Conservation (phyloP, 495 filamentous ascomycete species). For the Chlorociboria aeruginascens region DNA sequence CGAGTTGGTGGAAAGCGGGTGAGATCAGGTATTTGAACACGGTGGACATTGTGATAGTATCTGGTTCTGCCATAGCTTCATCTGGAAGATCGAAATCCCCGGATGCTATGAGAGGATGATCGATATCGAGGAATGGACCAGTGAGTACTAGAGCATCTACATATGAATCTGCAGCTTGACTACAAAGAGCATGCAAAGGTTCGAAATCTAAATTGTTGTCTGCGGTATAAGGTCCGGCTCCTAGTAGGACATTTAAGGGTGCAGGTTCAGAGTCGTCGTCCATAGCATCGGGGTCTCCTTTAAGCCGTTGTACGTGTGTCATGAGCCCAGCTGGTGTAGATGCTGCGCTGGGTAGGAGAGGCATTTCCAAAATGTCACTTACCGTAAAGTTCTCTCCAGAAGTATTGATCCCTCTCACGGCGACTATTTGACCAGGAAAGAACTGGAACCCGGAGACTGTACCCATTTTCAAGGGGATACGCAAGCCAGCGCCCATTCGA, state of each 20-base stretch:
- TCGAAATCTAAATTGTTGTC: slow-evolving; percentile 87
- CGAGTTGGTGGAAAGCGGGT: slow-evolving; percentile 51
- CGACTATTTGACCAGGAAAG: slow-evolving; percentile 92
- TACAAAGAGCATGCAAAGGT: slow-evolving; percentile 68
- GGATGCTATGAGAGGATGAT: slow-evolving; percentile 77
- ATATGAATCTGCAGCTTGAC: slow-evolving; percentile 57
- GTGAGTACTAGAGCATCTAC: slow-evolving; percentile 72
- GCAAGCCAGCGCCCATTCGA: slow-evolving; percentile 66
- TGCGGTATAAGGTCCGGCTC: slow-evolving; percentile 80
- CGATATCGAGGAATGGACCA: slow-evolving; percentile 82
- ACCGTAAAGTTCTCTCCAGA: slow-evolving; percentile 77
- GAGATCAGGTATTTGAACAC: slow-evolving; percentile 75
- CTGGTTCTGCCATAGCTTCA: slow-evolving; percentile 51
- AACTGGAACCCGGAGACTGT: slow-evolving; percentile 61
- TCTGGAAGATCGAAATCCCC: slow-evolving; percentile 87
- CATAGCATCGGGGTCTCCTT: slow-evolving; percentile 46
- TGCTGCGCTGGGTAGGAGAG: slow-evolving; percentile 56
- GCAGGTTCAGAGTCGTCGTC: slow-evolving; percentile 38
- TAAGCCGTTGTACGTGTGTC: slow-evolving; percentile 49
- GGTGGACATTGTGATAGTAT: slow-evolving; percentile 65
- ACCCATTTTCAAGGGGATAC: slow-evolving; percentile 69
- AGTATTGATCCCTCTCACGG: slow-evolving; percentile 73
- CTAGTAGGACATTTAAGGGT: slow-evolving; percentile 65
- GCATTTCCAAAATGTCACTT: slow-evolving; percentile 60
- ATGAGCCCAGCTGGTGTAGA: slow-evolving; percentile 49